Evolutionary conservation across 345 rosid species (phyloP).

Genomic region (Syzygium jambos): DNA sequence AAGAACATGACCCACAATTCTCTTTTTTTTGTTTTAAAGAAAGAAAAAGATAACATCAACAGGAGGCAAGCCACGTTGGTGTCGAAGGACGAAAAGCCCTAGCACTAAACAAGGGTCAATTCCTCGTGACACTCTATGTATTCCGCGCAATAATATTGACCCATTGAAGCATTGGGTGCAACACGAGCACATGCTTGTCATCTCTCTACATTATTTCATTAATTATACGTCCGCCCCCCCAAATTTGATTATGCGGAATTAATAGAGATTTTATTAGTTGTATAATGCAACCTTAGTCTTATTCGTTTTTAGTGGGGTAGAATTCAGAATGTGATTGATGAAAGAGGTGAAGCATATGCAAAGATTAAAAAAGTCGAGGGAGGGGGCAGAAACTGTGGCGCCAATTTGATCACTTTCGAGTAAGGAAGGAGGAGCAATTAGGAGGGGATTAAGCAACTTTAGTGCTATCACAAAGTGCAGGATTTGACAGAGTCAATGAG

Average conservation of each 20-base stretch:
- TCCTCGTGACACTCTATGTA: conserved; percentile 19
- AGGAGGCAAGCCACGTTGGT: conserved; percentile 35
- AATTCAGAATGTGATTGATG: not conserved
- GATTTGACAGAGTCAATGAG: not conserved
- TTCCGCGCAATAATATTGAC: conserved; percentile 15
- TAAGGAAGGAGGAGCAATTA: not conserved
- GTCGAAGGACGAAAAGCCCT: not conserved
- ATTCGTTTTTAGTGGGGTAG: not conserved
- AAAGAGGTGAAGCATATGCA: not conserved
- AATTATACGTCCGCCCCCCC: not conserved
- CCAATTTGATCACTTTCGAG: not conserved
- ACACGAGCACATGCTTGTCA: conserved; percentile 32
- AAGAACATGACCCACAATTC: conserved; percentile 3
- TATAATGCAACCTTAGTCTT: not conserved
- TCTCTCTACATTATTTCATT: not conserved
- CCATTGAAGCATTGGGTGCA: conserved; percentile 13
- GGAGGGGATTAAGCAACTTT: not conserved
- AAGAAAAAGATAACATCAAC: not conserved
- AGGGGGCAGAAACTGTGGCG: not conserved
- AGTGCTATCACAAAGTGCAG: not conserved
- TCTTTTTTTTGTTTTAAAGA: not conserved
- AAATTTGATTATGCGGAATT: not conserved
- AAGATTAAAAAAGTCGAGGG: not conserved
- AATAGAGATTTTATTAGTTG: not conserved
- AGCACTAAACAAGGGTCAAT: conserved; percentile 9